These are phyloP conservation scores for Lactarius hengduanensis DNA, from an alignment of 768 basidiomycete genomes.

Conservation along the genomic window DNA sequence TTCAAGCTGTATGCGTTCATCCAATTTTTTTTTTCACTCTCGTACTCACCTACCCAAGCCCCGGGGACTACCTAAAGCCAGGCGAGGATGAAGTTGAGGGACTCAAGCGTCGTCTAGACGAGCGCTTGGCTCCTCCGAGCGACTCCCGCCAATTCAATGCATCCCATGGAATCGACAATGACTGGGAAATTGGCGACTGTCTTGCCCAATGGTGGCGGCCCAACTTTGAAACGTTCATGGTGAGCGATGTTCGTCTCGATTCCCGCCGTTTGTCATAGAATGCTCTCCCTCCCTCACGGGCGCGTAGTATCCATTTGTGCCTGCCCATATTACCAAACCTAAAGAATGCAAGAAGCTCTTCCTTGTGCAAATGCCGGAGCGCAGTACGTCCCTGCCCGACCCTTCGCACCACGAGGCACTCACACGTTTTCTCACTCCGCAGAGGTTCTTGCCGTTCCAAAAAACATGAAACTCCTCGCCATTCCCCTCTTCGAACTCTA, in stretches of 20 bases:
- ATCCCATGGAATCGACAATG: constrained; percentile 74
- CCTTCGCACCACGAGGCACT: not conserved
- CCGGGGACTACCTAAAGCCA: constrained; percentile 98
- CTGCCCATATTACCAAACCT: constrained; percentile 94
- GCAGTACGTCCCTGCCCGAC: constrained; percentile 56
- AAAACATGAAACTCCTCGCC: constrained; percentile 98
- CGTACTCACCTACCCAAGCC: constrained; percentile 46
- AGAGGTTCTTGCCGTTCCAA: constrained; percentile 96
- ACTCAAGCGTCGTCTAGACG: constrained; percentile 83
- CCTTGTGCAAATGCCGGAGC: constrained; percentile 92
- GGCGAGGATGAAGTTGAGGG: constrained; percentile 93
- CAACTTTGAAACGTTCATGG: constrained; percentile 99
- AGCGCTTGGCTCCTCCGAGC: constrained; percentile 78
- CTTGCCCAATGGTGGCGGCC: constrained; percentile 99
- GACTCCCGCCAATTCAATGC: constrained; percentile 74
- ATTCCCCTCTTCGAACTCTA: constrained; percentile 97
- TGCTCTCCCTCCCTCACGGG: constrained; percentile 7
- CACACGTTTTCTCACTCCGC: not conserved
- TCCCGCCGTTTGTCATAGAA: not conserved
- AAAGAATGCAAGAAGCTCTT: constrained; percentile 98
- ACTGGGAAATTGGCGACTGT: constrained; percentile 96
- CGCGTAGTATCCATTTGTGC: constrained; percentile 84
- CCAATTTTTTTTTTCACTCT: constrained; percentile 8
- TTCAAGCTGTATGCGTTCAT: constrained; percentile 84
- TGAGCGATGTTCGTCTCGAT: constrained; percentile 41